phyloP scores from a whole-genome alignment of 2,329 filamentous ascomycete genomes.

The Tothia fuscella region DNA sequence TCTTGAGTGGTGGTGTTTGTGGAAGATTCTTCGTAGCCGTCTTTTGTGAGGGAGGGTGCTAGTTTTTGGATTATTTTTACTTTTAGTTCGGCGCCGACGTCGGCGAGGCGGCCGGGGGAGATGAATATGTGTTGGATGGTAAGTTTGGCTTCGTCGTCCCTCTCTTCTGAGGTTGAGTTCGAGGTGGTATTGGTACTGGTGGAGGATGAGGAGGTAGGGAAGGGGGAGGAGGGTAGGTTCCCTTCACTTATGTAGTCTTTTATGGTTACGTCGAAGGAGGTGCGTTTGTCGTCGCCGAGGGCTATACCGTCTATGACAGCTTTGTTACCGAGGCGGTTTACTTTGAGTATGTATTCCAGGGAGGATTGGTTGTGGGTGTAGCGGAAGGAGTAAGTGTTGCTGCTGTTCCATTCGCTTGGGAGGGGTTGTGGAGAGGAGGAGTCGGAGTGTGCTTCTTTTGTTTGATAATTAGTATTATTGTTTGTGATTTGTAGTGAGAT shows the following conservation, averaged over 20 bases:
- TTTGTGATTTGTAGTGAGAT: too few species aligned
- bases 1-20: conserved; percentile 14
- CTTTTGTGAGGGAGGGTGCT: conserved; percentile 62
- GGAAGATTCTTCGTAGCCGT: conserved; percentile 57
- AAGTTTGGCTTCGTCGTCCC: conserved; percentile 17
- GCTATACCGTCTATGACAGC: conserved; percentile 73
- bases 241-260: conserved; percentile 63
- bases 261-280: conserved; percentile 60
- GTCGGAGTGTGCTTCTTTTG: conserved; percentile 45
- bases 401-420: conserved; percentile 68
- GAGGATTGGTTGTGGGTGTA: conserved; percentile 80
- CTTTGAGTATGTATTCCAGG: conserved; percentile 69
- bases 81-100: conserved; percentile 62
- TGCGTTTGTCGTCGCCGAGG: conserved; percentile 68
- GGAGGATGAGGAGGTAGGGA: too few species aligned
- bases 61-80: conserved; percentile 74
- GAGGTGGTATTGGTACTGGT: conserved; percentile 37
- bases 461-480: too few species aligned
- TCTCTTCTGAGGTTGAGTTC: conserved; percentile 25
- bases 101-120: conserved; percentile 52
- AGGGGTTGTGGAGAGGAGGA: conserved; percentile 48
- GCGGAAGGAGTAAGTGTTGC: conserved; percentile 63
- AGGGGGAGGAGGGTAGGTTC: conserved; percentile 40
- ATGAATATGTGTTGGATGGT: conserved; percentile 53
- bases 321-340: conserved; percentile 71